Conservation (phyloP, 768 basidiomycete genomes). For the Boletus edulis region DNA sequence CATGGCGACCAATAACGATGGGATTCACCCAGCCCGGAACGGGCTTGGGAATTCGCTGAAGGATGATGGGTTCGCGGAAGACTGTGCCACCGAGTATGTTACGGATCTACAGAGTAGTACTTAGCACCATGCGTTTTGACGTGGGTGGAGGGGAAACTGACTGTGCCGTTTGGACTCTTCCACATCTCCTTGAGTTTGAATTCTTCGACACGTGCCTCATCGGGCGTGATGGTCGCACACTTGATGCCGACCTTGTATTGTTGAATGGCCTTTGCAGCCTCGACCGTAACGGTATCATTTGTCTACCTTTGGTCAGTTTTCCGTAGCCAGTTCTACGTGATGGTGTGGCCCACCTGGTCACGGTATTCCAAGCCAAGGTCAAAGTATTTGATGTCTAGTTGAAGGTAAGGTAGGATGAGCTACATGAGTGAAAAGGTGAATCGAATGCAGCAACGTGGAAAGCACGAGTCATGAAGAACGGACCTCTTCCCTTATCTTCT, state of each 20-base stretch:
- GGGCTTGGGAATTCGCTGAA: conserved; percentile 85
- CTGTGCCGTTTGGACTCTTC: conserved; percentile 95
- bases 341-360: conserved; percentile 59
- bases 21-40: conserved; percentile 97
- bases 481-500: conserved; percentile 95
- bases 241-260: conserved; percentile 97
- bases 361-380: conserved; percentile 95
- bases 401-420: conserved; percentile 94
- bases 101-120: conserved; percentile 60
- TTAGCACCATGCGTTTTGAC: neutral
- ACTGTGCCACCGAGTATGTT: conserved; percentile 99
- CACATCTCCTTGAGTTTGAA: conserved; percentile 99
- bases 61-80: conserved; percentile 97
- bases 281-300: conserved; percentile 88
- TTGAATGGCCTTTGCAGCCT: conserved; percentile 92
- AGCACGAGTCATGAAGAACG: conserved; percentile 19
- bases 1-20: conserved; percentile 95
- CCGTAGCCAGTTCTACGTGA: neutral
- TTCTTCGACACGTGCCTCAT: conserved; percentile 93
- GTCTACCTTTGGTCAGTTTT: conserved; percentile 51
- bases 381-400: conserved; percentile 97
- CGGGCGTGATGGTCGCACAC: conserved; percentile 98
- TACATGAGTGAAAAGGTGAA: conserved; percentile 31
- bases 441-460: neutral
- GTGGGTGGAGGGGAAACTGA: conserved; percentile 35